Evolutionary conservation across 2,329 filamentous ascomycete species (phyloP).

Genomic region (Furcasterigmium sp.): DNA sequence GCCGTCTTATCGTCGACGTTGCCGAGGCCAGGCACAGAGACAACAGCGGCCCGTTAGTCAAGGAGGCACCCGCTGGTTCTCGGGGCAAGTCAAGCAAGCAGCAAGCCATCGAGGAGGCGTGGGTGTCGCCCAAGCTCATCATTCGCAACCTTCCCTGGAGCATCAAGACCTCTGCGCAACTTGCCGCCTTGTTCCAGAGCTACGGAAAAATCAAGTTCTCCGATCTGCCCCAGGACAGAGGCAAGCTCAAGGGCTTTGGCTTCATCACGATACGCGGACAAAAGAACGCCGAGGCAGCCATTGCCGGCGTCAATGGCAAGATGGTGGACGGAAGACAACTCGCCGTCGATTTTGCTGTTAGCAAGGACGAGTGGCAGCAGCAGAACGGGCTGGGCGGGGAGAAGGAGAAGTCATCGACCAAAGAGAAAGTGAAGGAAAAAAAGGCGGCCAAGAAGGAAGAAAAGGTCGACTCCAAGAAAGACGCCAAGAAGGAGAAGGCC

Average conservation of each 20-base stretch:
- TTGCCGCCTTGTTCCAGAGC: slow-evolving; percentile 73
- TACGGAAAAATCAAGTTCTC: slow-evolving; percentile 90
- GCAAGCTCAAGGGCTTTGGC: slow-evolving; percentile 79
- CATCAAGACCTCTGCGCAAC: slow-evolving; percentile 78
- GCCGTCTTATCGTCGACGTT: slow-evolving; percentile 79
- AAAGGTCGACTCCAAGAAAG: slow-evolving; percentile 31
- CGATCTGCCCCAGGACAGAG: slow-evolving; percentile 74
- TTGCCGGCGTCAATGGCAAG: slow-evolving; percentile 83
- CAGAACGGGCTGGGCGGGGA: slow-evolving; percentile 32
- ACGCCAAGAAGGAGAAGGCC: slow-evolving; percentile 24
- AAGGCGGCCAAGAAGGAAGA: slow-evolving; percentile 14
- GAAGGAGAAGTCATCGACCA: slow-evolving; percentile 15
- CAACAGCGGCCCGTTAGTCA: slow-evolving; percentile 25
- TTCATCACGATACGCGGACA: slow-evolving; percentile 84
- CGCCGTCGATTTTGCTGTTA: slow-evolving; percentile 95
- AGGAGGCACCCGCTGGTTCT: slow-evolving; percentile 32
- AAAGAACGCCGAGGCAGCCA: slow-evolving; percentile 87
- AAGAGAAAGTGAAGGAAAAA: slow-evolving; percentile 25
- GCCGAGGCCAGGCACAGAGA: slow-evolving; percentile 79
- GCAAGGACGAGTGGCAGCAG: slow-evolving; percentile 79
- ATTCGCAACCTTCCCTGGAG: slow-evolving; percentile 95
- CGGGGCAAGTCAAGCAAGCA: slow-evolving; percentile 47
- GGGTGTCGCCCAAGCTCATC: slow-evolving; percentile 70
- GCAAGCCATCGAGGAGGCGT: slow-evolving; percentile 55
- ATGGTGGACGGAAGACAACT: slow-evolving; percentile 81